Evolutionary conservation across 2,329 filamentous ascomycete species (phyloP).

Genomic region (Fusarium aywerte): DNA sequence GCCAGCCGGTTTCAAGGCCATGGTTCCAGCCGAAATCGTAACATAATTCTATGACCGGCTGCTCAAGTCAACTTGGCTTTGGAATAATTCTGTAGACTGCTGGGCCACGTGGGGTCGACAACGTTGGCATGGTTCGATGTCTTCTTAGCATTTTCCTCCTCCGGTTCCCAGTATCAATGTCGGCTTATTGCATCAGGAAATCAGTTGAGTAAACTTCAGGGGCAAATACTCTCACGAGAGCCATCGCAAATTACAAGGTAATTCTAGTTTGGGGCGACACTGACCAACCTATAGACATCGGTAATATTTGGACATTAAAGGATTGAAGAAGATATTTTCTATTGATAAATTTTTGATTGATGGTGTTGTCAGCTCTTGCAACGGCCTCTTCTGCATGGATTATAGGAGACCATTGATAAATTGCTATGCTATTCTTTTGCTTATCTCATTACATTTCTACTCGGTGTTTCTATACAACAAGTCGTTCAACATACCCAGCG

Average conservation of each 20-base stretch:
- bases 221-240: neutral
- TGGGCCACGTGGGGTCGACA: constrained; percentile 32
- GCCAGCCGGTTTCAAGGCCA: constrained; percentile 7
- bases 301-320: too few species aligned
- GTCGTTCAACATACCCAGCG: neutral
- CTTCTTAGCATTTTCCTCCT: neutral
- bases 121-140: constrained; percentile 12
- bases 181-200: neutral
- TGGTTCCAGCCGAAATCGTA: constrained; percentile 8
- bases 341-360: neutral
- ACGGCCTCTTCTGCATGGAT: neutral
- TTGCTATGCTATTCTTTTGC: neutral
- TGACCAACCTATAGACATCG: too few species aligned
- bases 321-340: too few species aligned
- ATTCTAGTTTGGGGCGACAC: too few species aligned
- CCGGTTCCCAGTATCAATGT: neutral
- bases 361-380: neutral
- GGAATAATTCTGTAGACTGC: constrained; percentile 38
- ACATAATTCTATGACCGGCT: constrained; percentile 18
- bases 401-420: neutral
- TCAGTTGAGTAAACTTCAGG: neutral
- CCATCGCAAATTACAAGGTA: too few species aligned
- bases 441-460: neutral
- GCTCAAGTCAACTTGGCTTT: constrained; percentile 24
- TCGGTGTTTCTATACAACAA: neutral